phyloP scores from a whole-genome alignment of 2,329 filamentous ascomycete species.

The Aspergillus candidus region DNA sequence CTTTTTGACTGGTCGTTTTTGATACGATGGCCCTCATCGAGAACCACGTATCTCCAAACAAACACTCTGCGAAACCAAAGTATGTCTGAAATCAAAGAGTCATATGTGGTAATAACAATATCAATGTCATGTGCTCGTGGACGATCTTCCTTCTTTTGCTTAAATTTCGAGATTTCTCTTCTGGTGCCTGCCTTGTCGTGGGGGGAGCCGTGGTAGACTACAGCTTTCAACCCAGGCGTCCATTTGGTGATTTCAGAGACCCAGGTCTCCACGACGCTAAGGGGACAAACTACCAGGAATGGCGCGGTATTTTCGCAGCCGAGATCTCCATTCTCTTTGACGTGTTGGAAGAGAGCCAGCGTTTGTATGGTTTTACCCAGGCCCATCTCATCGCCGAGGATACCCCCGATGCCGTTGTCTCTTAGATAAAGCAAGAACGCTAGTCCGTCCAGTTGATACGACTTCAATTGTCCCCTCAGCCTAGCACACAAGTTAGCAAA shows the following conservation, averaged over 20 bases:
- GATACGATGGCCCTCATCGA: slow-evolving; percentile 51
- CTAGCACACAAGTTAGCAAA: slow-evolving; percentile 15
- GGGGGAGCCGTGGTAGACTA: slow-evolving; percentile 45
- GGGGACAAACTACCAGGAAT: slow-evolving; percentile 43
- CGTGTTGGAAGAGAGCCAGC: slow-evolving; percentile 42
- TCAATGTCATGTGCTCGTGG: slow-evolving; percentile 8
- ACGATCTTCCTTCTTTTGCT: background rate
- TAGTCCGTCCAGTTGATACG: slow-evolving; percentile 47
- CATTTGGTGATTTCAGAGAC: slow-evolving; percentile 43
- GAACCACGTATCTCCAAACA: slow-evolving; percentile 48
- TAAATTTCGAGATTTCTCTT: slow-evolving; percentile 11
- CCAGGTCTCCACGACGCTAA: slow-evolving; percentile 48
- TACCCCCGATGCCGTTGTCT: slow-evolving; percentile 21
- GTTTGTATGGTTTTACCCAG: slow-evolving; percentile 26
- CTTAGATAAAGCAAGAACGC: slow-evolving; percentile 43
- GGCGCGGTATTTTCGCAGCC: slow-evolving; percentile 3
- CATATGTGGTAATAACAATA: slow-evolving; percentile 47
- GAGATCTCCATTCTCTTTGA: slow-evolving; percentile 34
- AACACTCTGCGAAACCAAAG: slow-evolving; percentile 47
- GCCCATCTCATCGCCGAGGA: slow-evolving; percentile 28
- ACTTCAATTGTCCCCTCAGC: slow-evolving; percentile 47
- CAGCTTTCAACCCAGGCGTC: slow-evolving; percentile 39
- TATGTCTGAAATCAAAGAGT: slow-evolving; percentile 42
- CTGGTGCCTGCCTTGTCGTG: slow-evolving; percentile 31
- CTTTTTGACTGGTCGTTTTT: slow-evolving; percentile 45